These are phyloP conservation scores for Penicillium verrucosum DNA, from an alignment of 2,329 filamentous ascomycete species.

Conservation along the genomic window DNA sequence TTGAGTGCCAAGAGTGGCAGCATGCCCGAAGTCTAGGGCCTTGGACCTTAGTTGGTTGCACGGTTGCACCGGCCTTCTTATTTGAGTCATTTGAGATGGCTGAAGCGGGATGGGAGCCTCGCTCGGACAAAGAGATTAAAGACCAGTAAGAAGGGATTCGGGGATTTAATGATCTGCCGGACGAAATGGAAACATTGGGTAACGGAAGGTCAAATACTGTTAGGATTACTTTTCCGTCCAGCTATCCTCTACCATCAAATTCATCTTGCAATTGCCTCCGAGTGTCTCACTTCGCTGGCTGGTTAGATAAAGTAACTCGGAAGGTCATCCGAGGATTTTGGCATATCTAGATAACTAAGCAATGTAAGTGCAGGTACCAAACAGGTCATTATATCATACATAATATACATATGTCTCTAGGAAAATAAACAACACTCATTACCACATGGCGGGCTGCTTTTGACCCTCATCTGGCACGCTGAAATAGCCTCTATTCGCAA, in stretches of 20 bases:
- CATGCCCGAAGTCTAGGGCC: conserved; percentile 45
- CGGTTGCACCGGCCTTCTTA: conserved; percentile 3
- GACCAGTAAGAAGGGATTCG: neutral
- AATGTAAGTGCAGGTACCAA: neutral
- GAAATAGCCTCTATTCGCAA: no score
- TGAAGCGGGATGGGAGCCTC: conserved; percentile 18
- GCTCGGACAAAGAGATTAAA: neutral
- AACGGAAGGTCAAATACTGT: no score
- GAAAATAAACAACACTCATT: neutral
- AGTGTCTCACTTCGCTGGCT: no score
- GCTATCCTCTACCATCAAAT: no score
- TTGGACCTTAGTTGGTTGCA: conserved; percentile 49
- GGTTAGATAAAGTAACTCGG: no score
- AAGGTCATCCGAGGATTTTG: no score
- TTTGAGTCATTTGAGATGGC: conserved; percentile 30
- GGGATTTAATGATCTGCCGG: no score
- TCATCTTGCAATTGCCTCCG: no score
- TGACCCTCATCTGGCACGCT: neutral
- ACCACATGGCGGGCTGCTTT: neutral
- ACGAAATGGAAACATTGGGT: no score
- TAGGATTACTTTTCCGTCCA: no score
- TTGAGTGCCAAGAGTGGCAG: conserved; percentile 48
- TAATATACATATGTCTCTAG: no score
- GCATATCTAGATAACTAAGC: neutral
- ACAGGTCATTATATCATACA: neutral